Conservation (phyloP, 805 yeast genomes). For the Ogataea degrootiae region DNA sequence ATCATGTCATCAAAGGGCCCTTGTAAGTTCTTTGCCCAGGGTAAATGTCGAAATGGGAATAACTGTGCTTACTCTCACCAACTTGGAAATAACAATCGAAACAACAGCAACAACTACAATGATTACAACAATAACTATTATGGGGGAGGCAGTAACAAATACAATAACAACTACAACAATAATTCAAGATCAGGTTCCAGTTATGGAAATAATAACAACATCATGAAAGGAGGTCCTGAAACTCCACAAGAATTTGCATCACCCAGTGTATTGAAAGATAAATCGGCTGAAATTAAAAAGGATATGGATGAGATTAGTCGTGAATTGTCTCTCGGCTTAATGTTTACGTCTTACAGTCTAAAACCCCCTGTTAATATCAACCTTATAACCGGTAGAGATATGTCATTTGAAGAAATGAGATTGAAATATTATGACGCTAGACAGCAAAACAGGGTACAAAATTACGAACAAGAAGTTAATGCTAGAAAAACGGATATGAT, state of each 20-base stretch:
- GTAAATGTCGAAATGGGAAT: slow-evolving; percentile 38
- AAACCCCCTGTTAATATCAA: slow-evolving; percentile 43
- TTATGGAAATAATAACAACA: slow-evolving; percentile 1
- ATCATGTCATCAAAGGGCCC: slow-evolving; percentile 28
- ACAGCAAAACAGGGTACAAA: slow-evolving; percentile 30
- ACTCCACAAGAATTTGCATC: slow-evolving; percentile 1
- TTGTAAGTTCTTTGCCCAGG: slow-evolving; percentile 40
- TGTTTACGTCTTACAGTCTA: slow-evolving; percentile 45
- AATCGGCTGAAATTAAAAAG: slow-evolving; percentile 15
- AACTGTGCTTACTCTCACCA: slow-evolving; percentile 42
- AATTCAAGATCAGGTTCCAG: background rate
- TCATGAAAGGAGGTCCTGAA: slow-evolving; percentile 2
- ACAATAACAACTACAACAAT: slow-evolving; percentile 1
- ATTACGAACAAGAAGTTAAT: slow-evolving; percentile 36
- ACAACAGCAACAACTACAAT: slow-evolving; percentile 4
- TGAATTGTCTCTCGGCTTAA: slow-evolving; percentile 21
- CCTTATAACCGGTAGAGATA: slow-evolving; percentile 47
- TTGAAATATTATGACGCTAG: slow-evolving; percentile 41
- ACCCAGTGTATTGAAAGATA: background rate
- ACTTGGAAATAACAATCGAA: slow-evolving; percentile 11
- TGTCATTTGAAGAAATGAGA: slow-evolving; percentile 50
- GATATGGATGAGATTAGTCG: slow-evolving; percentile 19
- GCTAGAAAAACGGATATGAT: slow-evolving; percentile 45
- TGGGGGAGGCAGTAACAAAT: slow-evolving; percentile 33
- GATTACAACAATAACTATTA: slow-evolving; percentile 15